Evolutionary conservation across 805 yeast species (phyloP).

Genomic region (Crinitomyces ghanaensis): DNA sequence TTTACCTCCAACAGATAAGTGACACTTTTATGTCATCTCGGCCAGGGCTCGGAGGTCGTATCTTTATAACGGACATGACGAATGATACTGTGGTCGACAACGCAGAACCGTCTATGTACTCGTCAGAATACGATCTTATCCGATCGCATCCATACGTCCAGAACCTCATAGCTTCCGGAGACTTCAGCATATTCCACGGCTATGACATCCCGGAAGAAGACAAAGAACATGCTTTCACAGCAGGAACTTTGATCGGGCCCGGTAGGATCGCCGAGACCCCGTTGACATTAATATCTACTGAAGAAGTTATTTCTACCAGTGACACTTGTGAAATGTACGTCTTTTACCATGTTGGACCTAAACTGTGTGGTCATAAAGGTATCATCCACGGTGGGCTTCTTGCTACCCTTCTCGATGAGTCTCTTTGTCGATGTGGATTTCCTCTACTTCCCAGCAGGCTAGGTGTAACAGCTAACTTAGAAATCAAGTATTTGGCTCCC

Average conservation of each 20-base stretch:
- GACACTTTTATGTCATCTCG: no score
- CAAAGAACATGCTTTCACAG: slow-evolving; percentile 15
- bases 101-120: slow-evolving; percentile 7
- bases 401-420: slow-evolving; percentile 78
- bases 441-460: slow-evolving; percentile 62
- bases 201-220: slow-evolving; percentile 10
- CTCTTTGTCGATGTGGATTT: slow-evolving; percentile 77
- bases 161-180: slow-evolving; percentile 12
- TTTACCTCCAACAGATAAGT: no score
- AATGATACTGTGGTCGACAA: slow-evolving; percentile 1
- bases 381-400: slow-evolving; percentile 80
- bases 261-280: slow-evolving; percentile 17
- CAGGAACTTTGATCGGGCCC: slow-evolving; percentile 15
- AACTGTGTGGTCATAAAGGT: slow-evolving; percentile 56
- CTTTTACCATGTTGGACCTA: slow-evolving; percentile 60
- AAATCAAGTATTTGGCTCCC: slow-evolving; percentile 47
- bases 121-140: slow-evolving; percentile 10
- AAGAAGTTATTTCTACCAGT: slow-evolving; percentile 9
- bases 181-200: slow-evolving; percentile 12
- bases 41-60: no score
- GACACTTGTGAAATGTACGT: slow-evolving; percentile 37
- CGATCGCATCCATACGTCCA: slow-evolving; percentile 16
- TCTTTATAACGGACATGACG: no score
- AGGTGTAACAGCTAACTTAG: slow-evolving; percentile 81
- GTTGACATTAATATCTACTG: slow-evolving; percentile 12